These are phyloP conservation scores for Dalbergia oliveri DNA, from an alignment of 306 rosid species.

Conservation along the genomic window DNA sequence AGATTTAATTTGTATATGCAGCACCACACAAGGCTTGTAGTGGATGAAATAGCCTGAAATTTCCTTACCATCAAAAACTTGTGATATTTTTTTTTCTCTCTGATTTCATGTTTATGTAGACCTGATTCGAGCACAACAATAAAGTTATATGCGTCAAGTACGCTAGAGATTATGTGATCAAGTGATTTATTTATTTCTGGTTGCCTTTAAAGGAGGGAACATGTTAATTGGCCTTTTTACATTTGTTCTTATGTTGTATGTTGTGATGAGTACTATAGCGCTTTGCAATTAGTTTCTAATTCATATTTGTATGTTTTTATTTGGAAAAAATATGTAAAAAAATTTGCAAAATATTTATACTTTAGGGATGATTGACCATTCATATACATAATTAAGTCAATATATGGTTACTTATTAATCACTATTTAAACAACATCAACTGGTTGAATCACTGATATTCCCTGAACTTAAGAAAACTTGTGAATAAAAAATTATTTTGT, in stretches of 20 bases:
- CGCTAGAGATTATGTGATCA: slow-evolving; percentile 15
- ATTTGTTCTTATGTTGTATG: slow-evolving; percentile 52
- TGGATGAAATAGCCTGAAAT: slow-evolving; percentile 67
- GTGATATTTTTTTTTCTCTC: slow-evolving; percentile 52
- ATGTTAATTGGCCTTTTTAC: slow-evolving; percentile 46
- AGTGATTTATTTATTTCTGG: slow-evolving; percentile 48
- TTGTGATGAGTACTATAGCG: slow-evolving; percentile 17
- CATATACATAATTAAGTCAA: not conserved
- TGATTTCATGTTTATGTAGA: slow-evolving; percentile 41
- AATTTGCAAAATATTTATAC: not conserved
- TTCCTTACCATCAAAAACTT: slow-evolving; percentile 58
- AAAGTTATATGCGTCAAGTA: slow-evolving; percentile 44
- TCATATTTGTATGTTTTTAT: not conserved
- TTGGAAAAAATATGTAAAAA: not conserved
- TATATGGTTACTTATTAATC: not conserved
- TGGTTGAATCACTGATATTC: not conserved
- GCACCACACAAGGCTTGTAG: slow-evolving; percentile 59
- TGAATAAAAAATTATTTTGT: not conserved
- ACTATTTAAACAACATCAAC: not conserved
- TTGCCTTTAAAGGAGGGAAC: slow-evolving; percentile 30
- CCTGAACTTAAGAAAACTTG: not conserved
- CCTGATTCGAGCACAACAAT: slow-evolving; percentile 51
- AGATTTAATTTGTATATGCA: slow-evolving; percentile 46
- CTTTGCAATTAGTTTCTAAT: slow-evolving; percentile 30
- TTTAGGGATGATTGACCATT: not conserved